Percentiles rank a stretch among this genome's conserved stretches.
Evolutionary conservation across 305 asterid species (phyloP).

Genomic region (Fraxinus ornus): DNA sequence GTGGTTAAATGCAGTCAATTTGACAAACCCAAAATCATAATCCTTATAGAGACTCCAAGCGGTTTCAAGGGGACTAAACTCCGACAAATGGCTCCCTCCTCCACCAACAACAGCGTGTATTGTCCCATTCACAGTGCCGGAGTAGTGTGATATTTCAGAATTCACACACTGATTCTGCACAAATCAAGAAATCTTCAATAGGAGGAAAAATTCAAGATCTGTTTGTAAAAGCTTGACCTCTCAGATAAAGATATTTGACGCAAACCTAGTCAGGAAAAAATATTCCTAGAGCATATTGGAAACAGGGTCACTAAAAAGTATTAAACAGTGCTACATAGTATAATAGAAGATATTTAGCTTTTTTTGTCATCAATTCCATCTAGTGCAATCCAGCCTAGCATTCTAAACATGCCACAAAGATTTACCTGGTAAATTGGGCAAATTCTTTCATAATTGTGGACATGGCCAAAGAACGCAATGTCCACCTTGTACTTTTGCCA

Average conservation of each 20-base stretch:
- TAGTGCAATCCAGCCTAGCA: neutral
- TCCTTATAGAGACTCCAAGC: conserved; percentile 68
- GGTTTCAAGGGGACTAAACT: conserved; percentile 17
- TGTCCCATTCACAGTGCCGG: conserved; percentile 65
- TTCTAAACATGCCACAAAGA: neutral
- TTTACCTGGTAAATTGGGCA: conserved; percentile 55
- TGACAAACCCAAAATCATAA: conserved; percentile 68
- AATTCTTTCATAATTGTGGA: conserved; percentile 51
- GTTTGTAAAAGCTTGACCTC: neutral
- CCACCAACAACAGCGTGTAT: conserved; percentile 88
- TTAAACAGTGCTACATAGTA: neutral
- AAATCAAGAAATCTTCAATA: neutral
- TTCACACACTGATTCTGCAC: conserved; percentile 63
- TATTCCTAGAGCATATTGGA: neutral
- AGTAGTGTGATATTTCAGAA: conserved; percentile 49
- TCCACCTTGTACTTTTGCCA: conserved; percentile 52
- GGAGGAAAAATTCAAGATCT: neutral
- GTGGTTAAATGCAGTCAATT: conserved; percentile 66
- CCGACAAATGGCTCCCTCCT: conserved; percentile 69
- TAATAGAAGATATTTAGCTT: neutral
- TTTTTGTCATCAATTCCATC: neutral
- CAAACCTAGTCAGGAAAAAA: neutral
- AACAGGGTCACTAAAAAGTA: neutral
- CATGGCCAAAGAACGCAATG: conserved; percentile 55
- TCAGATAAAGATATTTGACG: neutral